Base-by-base conservation (phyloP, 2,329 filamentous ascomycete species). In the Lithohypha guttulata region DNA sequence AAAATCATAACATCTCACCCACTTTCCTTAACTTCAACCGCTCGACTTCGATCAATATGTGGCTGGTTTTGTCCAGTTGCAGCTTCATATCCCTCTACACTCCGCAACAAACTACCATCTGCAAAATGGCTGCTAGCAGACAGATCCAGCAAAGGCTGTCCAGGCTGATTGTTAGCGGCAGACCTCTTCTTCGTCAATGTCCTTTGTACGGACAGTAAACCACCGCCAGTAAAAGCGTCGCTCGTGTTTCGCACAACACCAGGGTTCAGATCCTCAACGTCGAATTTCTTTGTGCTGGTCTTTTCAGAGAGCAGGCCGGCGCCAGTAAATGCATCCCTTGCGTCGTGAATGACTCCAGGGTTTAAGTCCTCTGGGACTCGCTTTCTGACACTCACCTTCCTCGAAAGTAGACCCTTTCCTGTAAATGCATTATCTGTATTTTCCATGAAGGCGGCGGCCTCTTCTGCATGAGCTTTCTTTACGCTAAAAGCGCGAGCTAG, bases 61-160 rank as follows among this genome's bases (percentile, higher is more conserved):
- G 44, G 48, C 22, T 34, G 27, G 27, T 35, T 27, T n/a, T 13
- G 17, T 4, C 42, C 44, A 10, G 45, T 34, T 11, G 28, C 36
- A 31, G 35, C 34, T 17, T 43, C 34, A 23, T 41, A 42, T 3
- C 42, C 45, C 35, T 61, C 57, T 25, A 59, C 51, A 27, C 55
- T 53, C n/a, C 58, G 53, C 10, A 68, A 50, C 31, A 68, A 43
- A 50, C 65, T 68, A 2, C 65, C 65, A 43, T 65, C 60, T 3
- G 55, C 58, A 45, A 67, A 68, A 4, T 60, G 58, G 20, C 59
- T 66, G 9, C 55, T 53, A 0, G 57, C 53, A 3, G 55, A 55
- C 38, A 68, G 44, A 45, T 68, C 63, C 9, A 68, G 48, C 53
- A 69, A 53, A 7, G 65, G 65, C 36, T 57, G 47, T n/a, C 47